A percentile compares a stretch with the other conserved stretches of the same genome.
phyloP scores from a whole-genome alignment of 1,284 basidiomycete species.

The Trametes versicolor region DNA sequence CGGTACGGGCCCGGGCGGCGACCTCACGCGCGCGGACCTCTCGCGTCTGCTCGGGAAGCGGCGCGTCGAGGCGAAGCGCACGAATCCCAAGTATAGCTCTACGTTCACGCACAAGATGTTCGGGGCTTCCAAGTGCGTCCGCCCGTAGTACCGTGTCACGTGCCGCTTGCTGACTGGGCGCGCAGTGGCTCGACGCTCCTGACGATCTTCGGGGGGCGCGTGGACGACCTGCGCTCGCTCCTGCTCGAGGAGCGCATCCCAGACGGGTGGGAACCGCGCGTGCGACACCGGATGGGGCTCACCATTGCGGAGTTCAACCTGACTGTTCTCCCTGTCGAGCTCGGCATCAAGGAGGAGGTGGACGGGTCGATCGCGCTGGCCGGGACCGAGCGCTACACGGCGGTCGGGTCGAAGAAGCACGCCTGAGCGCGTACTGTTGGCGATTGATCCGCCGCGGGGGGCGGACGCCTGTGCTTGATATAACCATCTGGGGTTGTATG shows the following conservation, averaged over 20 bases:
- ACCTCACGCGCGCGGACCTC: slow-evolving; percentile 65
- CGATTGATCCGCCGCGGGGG: neutral
- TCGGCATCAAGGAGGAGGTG: slow-evolving; percentile 50
- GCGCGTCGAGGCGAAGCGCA: slow-evolving; percentile 59
- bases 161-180: neutral
- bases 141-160: neutral
- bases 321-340: slow-evolving; percentile 63
- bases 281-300: slow-evolving; percentile 63
- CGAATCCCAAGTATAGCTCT: slow-evolving; percentile 65
- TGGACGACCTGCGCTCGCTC: slow-evolving; percentile 62
- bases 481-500: no score
- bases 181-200: slow-evolving; percentile 65
- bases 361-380: slow-evolving; percentile 27
- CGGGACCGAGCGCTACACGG: slow-evolving; percentile 24
- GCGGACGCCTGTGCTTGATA: no score
- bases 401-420: neutral
- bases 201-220: slow-evolving; percentile 70
- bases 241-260: slow-evolving; percentile 74
- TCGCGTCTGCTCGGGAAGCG: slow-evolving; percentile 65
- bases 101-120: slow-evolving; percentile 64
- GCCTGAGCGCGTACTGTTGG: neutral
- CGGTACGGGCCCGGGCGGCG: slow-evolving; percentile 64
- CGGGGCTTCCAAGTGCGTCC: slow-evolving; percentile 71
- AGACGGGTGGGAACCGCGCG: slow-evolving; percentile 71
- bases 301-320: slow-evolving; percentile 67